These are phyloP conservation scores for Globisporangium nagaii DNA, from an alignment of 352 stramenopile species.

Conservation along the genomic window DNA sequence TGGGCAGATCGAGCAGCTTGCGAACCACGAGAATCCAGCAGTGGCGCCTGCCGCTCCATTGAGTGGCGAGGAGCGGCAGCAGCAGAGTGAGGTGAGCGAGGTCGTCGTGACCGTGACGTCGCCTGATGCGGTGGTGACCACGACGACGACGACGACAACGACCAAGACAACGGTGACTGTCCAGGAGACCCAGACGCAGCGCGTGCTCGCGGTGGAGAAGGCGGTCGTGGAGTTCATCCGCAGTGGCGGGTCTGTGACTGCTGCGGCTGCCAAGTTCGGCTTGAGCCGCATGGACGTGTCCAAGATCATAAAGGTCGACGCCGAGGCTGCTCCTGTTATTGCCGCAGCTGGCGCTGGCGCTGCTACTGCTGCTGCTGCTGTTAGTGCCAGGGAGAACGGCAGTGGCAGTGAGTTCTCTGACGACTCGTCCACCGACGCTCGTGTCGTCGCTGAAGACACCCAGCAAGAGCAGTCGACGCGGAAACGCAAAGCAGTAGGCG, in stretches of 20 bases:
- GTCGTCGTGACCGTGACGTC: neutral
- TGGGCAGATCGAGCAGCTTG: neutral
- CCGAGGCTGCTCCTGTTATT: neutral
- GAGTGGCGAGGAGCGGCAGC: neutral
- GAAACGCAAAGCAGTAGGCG: conserved; percentile 4
- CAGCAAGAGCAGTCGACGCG: neutral
- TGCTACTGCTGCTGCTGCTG: neutral
- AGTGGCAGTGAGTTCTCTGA: conserved; percentile 4
- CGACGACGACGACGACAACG: conserved; percentile 1
- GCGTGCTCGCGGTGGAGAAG: neutral
- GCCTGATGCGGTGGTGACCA: neutral
- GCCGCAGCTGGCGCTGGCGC: neutral
- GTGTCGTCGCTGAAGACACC: neutral
- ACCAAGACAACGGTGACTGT: neutral
- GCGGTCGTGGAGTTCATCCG: conserved; percentile 18
- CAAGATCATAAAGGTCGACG: conserved; percentile 19
- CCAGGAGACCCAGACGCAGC: neutral
- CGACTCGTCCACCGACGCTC: neutral
- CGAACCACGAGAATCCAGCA: too few relatives aligned
- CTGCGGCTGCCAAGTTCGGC: conserved; percentile 21
- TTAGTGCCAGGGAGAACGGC: neutral
- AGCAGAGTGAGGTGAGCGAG: neutral
- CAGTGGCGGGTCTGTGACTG: conserved; percentile 17
- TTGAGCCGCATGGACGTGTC: conserved; percentile 22
- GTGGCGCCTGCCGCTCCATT: too few relatives aligned